Conservation (phyloP, 768 basidiomycete genomes). For the Boletus subcaerulescens region DNA sequence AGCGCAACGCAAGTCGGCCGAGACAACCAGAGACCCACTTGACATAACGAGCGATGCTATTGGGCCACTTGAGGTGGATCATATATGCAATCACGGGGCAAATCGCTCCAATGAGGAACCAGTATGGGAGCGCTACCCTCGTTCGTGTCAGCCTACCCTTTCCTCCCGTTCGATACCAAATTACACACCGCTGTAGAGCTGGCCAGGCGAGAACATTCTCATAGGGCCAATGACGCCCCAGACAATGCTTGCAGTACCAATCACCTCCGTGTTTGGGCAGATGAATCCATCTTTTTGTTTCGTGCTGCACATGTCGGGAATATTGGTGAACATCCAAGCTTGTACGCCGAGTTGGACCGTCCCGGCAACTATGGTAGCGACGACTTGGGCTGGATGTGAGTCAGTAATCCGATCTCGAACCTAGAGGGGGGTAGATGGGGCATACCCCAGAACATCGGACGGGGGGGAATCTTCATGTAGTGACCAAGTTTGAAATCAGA, state of each 20-base stretch:
- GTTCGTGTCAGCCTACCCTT: not conserved
- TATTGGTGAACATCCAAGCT: too few species aligned
- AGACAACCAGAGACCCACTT: slow-evolving; percentile 42
- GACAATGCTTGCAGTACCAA: slow-evolving; percentile 76
- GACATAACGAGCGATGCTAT: slow-evolving; percentile 57
- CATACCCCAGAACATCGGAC: slow-evolving; percentile 61
- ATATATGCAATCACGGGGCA: slow-evolving; percentile 56
- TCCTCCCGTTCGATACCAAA: not conserved
- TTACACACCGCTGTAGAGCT: slow-evolving; percentile 50
- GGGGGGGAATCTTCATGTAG: slow-evolving; percentile 41
- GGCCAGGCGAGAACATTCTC: slow-evolving; percentile 65
- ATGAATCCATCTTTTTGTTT: slow-evolving; percentile 62
- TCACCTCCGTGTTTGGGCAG: slow-evolving; percentile 65
- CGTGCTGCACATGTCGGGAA: too few species aligned
- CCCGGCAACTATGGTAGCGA: slow-evolving; percentile 59
- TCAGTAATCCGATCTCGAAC: not conserved
- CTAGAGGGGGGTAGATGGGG: not conserved
- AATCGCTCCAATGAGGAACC: slow-evolving; percentile 75
- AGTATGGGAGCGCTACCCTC: slow-evolving; percentile 48
- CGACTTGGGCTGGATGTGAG: slow-evolving; percentile 48
- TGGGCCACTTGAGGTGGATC: slow-evolving; percentile 57
- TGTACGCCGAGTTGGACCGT: slow-evolving; percentile 65
- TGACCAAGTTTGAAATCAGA: too few species aligned
- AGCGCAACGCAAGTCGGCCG: not conserved
- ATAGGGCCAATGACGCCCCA: slow-evolving; percentile 82